Evolutionary conservation across 345 rosid species (phyloP), one percentile per base, ranked within the genome.

Genomic region (Gossypium stocksii): DNA sequence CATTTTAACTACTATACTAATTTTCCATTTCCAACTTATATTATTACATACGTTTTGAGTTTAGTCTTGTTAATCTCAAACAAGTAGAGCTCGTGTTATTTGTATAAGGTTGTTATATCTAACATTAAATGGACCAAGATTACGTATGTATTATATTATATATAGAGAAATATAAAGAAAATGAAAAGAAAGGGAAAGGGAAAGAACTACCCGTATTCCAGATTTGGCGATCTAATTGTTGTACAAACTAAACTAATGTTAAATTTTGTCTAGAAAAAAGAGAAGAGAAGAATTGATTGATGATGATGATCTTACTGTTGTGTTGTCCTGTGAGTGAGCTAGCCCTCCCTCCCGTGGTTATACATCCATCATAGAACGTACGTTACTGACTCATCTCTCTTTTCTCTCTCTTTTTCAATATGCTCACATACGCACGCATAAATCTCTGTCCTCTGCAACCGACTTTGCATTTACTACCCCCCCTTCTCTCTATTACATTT

Each of bases 361-460:
- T 57, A 34, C 44, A 73, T 56, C 73, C 41, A 34, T 57, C 74
- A 48, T 48, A 48, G 43, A 66, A 58, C 67, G 20, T 62, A 58
- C 67, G 5, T 29, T 10, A 62, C 67, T 62, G 19, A 16, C 57
- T 17, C 41, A 25, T 59, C 41, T 23, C 63, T 58, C 3, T 5
- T 27, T 29, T 5, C 62, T 57, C 62, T 65, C 69, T 67, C 56
- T 46, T 43, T 51, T 41, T 51, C 25, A 69, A 69, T 69, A 51
- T 71, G 74, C 63, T 71, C 74, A 46, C 85, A 77, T 73, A 71
- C 78, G 85, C 86, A 86, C 87, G 85, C 86, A 80, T 82, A 80
- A 81, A 72, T 83, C 86, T 71, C 71, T 80, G 77, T 38, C 65
- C 45, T 59, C 74, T 53, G 43, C 60, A 70, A 64, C 74, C 76